Evolutionary conservation across 208 protist species (phyloP).

Genomic region (Zelonia costaricensis): DNA sequence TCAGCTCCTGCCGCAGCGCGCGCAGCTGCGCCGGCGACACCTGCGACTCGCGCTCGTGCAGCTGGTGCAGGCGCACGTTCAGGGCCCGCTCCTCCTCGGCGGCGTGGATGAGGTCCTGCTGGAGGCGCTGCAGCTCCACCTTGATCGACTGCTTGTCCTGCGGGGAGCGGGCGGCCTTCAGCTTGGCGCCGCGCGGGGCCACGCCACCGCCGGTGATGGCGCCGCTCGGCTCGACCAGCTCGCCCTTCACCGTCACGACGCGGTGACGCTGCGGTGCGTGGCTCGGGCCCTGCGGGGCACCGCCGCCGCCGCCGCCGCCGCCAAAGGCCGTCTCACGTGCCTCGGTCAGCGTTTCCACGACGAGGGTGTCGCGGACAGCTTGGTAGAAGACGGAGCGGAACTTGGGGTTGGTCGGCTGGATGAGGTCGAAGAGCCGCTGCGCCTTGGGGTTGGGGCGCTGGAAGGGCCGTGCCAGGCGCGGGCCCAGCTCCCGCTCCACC

Average conservation of each 20-base stretch:
- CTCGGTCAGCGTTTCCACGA: constrained; percentile 91
- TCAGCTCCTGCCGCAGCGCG: constrained; percentile 48
- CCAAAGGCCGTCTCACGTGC: constrained; percentile 91
- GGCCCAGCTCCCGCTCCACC: constrained; percentile 70
- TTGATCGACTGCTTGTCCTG: constrained; percentile 79
- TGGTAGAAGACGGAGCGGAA: constrained; percentile 96
- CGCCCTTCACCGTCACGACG: constrained; percentile 97
- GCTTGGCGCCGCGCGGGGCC: constrained; percentile 74
- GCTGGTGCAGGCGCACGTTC: constrained; percentile 62
- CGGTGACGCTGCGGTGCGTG: constrained; percentile 65
- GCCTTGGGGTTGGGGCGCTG: constrained; percentile 58
- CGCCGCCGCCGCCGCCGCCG: not conserved
- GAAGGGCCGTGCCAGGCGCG: constrained; percentile 51
- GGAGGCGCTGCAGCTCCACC: constrained; percentile 71
- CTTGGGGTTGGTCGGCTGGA: constrained; percentile 86
- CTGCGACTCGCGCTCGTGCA: constrained; percentile 59
- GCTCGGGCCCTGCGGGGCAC: not conserved
- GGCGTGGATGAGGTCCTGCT: constrained; percentile 74
- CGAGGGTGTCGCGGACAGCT: constrained; percentile 97
- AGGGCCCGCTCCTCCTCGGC: constrained; percentile 65
- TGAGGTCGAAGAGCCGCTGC: constrained; percentile 94
- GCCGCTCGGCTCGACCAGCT: constrained; percentile 97
- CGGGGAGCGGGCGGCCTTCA: constrained; percentile 76
- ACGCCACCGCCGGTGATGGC: constrained; percentile 98
- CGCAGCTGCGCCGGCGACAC: constrained; percentile 60